Evolutionary conservation across 106 monocot genomes (phyloP).

Genomic region (Dendrobium catenatum): DNA sequence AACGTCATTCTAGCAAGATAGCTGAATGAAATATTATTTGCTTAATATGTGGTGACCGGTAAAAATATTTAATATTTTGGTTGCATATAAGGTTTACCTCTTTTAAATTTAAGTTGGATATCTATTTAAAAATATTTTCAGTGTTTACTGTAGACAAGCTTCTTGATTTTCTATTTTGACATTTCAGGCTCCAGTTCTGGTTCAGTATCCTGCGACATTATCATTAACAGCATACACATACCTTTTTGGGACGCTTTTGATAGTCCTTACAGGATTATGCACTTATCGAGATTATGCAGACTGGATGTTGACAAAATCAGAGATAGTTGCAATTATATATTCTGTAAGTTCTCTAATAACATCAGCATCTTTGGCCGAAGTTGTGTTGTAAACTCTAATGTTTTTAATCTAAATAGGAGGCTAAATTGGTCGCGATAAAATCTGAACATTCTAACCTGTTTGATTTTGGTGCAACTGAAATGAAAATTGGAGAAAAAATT

Average conservation of each 20-base stretch:
- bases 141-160: background rate
- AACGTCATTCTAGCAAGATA: background rate
- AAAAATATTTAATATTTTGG: background rate
- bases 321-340: conserved; percentile 65
- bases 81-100: background rate
- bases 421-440: background rate
- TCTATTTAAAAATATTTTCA: background rate
- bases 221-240: conserved; percentile 44
- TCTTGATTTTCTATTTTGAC: background rate
- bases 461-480: background rate
- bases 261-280: conserved; percentile 42
- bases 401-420: background rate
- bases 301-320: conserved; percentile 51
- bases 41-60: background rate
- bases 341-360: conserved; percentile 35
- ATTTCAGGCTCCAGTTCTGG: conserved; percentile 69
- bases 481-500: background rate
- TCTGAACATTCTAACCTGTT: background rate
- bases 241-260: conserved; percentile 52
- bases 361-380: background rate
- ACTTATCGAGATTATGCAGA: conserved; percentile 27
- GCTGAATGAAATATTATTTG: background rate
- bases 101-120: background rate
- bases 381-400: background rate
- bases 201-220: conserved; percentile 58